phyloP scores from a whole-genome alignment of 192 early-diverging fungal species.

The Coemansia sp. region DNA sequence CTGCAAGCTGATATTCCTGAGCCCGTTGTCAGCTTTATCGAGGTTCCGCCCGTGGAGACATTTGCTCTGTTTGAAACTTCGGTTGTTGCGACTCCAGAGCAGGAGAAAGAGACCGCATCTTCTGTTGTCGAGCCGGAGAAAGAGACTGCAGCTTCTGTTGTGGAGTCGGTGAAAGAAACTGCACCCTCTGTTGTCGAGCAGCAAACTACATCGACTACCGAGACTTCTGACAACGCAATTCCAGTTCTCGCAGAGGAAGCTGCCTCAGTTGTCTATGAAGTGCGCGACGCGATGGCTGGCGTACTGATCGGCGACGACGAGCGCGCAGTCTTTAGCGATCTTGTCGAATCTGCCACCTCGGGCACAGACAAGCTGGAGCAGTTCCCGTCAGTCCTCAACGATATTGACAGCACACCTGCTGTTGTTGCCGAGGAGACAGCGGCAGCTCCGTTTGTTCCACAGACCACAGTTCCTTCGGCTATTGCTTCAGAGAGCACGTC shows the following conservation, averaged over 20 bases:
- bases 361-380: constrained; percentile 35
- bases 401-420: constrained; percentile 26
- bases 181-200: background rate
- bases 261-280: constrained; percentile 38
- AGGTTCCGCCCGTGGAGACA: constrained; percentile 3
- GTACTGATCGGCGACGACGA: constrained; percentile 30
- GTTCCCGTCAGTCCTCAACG: constrained; percentile 37
- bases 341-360: constrained; percentile 25
- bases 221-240: background rate
- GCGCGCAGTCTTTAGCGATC: constrained; percentile 29
- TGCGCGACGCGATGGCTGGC: constrained; percentile 46
- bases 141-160: too few relatives aligned
- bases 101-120: too few relatives aligned
- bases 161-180: too few relatives aligned
- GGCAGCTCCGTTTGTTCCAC: constrained; percentile 2
- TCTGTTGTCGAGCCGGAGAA: too few relatives aligned
- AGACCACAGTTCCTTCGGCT: background rate
- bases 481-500: too few relatives aligned
- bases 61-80: background rate
- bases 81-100: background rate
- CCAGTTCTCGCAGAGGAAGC: constrained; percentile 32
- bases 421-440: background rate
- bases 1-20: background rate
- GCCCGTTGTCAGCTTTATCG: background rate
- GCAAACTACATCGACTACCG: background rate